phyloP scores from a whole-genome alignment of 768 basidiomycete species.

The Xerocomus potaroensis region DNA sequence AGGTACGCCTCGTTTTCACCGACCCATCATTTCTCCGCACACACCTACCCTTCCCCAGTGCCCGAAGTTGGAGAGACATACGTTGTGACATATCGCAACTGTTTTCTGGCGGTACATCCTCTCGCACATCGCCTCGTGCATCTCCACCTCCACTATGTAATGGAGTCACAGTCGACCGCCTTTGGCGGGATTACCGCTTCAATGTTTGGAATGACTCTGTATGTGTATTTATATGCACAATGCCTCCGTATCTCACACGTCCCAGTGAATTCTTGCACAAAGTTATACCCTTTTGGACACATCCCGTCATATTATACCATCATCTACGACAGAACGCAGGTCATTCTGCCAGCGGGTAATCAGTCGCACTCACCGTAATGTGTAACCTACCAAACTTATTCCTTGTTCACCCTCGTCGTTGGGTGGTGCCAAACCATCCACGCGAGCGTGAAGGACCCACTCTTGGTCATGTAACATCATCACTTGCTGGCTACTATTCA shows the following conservation, averaged over 20 bases:
- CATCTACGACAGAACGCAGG: conserved; percentile 25
- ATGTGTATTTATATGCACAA: conserved; percentile 1
- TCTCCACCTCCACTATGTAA: conserved; percentile 37
- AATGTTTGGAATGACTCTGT: conserved; percentile 57
- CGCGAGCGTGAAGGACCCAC: conserved; percentile 12
- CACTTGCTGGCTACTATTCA: conserved; percentile 18
- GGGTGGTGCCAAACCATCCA: conserved; percentile 9
- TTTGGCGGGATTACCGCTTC: conserved; percentile 65
- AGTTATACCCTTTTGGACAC: conserved; percentile 24
- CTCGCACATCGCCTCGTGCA: conserved; percentile 31
- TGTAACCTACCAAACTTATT: conserved; percentile 29
- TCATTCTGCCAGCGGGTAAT: conserved; percentile 29
- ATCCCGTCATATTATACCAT: conserved; percentile 27
- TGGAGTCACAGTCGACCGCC: conserved; percentile 60
- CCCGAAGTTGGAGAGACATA: conserved; percentile 62
- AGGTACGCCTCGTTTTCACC: conserved; percentile 43
- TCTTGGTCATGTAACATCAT: conserved; percentile 28
- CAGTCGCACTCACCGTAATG: conserved; percentile 27
- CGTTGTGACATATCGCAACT: conserved; percentile 59
- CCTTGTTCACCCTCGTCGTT: conserved; percentile 15
- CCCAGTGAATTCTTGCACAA: conserved; percentile 18
- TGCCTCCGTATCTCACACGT: conserved; percentile 3
- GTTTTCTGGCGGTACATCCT: conserved; percentile 39
- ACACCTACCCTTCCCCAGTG: conserved; percentile 35
- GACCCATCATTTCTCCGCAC: conserved; percentile 1